Evolutionary conservation across 345 rosid genomes (phyloP), one percentile per base, ranked within the genome.

Genomic region (Triadica sebifera): DNA sequence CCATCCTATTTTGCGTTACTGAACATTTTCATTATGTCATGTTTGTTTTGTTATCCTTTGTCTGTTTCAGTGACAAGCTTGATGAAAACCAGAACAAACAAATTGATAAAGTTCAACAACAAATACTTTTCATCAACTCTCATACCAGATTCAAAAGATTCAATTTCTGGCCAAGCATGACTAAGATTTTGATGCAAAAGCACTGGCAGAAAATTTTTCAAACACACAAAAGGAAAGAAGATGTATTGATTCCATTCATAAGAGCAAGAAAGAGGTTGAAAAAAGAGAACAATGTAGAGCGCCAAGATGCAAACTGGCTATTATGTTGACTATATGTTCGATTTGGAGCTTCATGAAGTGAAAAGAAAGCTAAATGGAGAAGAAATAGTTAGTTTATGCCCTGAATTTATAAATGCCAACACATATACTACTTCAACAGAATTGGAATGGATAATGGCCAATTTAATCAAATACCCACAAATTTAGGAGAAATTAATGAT

Each of bases 31-130:
- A 72, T 0, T 22, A 56, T 38, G 52, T 62, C 12, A 66, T 77
- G 76, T 72, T 77, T 50, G 53, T 68, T 37, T 10, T 77, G 51
- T 50, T 72, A 22, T 67, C 38, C 15, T 41, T 71, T 37, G 53
- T 67, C 67, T 77, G 80, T 46, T 71, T 77, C 12, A 75, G 80
- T 4, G 76, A 77, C 61, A 72, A 50, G 29, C 34, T 77, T 8
- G 76, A 65, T 19, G 43, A 77, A 12, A 58, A 66, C 15, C 60
- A 77, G 29, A 56, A 71, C 11, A 22, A 47, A 46, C 47, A 72
- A 49, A 49, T 72, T 1, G 52, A 55, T 61, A 25, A 49, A 15
- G 72, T 66, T 53, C 58, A 53, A 38, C 60, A 66, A 0, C 20
- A 17, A 15, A 37, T 62, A 16, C 45, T 62, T 62, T 39, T 62